Percentiles rank a stretch among this genome's conserved stretches.
Conservation (phyloP, 108 stramenopile genomes). For the Cyclotella sp. region DNA sequence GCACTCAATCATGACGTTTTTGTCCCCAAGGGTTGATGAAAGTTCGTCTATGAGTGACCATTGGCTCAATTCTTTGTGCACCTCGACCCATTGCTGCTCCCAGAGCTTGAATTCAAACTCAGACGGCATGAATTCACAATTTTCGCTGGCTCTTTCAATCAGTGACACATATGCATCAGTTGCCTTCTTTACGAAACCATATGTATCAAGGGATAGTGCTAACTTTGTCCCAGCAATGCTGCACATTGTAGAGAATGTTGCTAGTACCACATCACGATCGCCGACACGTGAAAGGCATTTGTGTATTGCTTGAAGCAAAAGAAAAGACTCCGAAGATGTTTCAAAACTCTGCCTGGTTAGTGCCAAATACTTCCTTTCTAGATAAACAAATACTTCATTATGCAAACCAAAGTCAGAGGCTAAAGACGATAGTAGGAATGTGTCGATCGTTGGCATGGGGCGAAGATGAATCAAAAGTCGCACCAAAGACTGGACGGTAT, state of each 20-base stretch:
- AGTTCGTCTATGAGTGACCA: conserved; percentile 84
- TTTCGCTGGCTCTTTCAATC: conserved; percentile 49
- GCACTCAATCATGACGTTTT: conserved; percentile 81
- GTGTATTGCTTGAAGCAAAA: conserved; percentile 53
- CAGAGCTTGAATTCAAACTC: conserved; percentile 86
- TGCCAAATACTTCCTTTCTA: conserved; percentile 62
- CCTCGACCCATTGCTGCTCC: conserved; percentile 92
- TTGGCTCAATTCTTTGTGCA: conserved; percentile 89
- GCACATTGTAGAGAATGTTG: conserved; percentile 58
- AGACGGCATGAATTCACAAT: conserved; percentile 38
- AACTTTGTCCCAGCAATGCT: conserved; percentile 51
- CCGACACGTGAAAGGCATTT: conserved; percentile 64
- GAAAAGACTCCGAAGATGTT: conserved; percentile 9
- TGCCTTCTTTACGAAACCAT: conserved; percentile 75
- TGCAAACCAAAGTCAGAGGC: conserved; percentile 73
- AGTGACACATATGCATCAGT: conserved; percentile 64
- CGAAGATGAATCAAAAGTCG: conserved; percentile 51
- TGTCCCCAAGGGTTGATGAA: conserved; percentile 62
- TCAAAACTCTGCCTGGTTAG: conserved; percentile 24
- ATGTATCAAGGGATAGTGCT: conserved; percentile 74
- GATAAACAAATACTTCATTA: conserved; percentile 69
- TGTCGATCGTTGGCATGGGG: conserved; percentile 67
- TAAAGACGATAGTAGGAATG: conserved; percentile 60
- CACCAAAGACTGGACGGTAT: conserved; percentile 64
- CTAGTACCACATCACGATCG: conserved; percentile 60